These are phyloP conservation scores for Erucastrum elatum DNA, from an alignment of 345 rosid genomes.

Conservation along the genomic window DNA sequence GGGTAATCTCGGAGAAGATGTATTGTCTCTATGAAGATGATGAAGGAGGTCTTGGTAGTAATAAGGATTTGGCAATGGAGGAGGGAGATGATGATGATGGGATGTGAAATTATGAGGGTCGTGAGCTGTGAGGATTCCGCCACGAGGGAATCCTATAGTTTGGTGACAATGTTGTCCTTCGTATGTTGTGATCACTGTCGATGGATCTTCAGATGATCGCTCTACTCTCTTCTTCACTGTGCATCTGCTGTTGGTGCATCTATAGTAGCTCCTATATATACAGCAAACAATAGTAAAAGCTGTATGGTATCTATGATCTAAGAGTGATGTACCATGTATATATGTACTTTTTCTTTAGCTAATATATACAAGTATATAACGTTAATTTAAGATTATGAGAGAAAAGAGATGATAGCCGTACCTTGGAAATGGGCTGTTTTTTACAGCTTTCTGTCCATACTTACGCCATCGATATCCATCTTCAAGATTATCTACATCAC, in stretches of 20 bases:
- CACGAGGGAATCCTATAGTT: conserved; percentile 69
- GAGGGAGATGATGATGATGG: conserved; percentile 45
- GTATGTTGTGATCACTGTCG: conserved; percentile 83
- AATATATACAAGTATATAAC: background rate
- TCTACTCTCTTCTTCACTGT: conserved; percentile 98
- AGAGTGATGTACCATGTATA: background rate
- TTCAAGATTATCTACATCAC: conserved; percentile 94
- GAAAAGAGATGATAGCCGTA: conserved; percentile 9
- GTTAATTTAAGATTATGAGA: background rate
- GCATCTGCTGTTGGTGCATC: conserved; percentile 90
- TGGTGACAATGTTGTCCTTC: conserved; percentile 99
- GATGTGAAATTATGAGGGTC: conserved; percentile 51
- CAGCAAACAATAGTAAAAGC: background rate
- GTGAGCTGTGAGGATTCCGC: conserved; percentile 58
- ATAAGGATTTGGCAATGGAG: conserved; percentile 39
- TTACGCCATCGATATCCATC: conserved; percentile 94
- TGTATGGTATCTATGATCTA: background rate
- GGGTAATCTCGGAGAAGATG: conserved; percentile 32
- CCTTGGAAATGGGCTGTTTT: conserved; percentile 94
- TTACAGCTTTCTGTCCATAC: conserved; percentile 92
- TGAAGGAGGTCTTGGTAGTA: conserved; percentile 46
- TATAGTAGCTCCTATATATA: conserved; percentile 79
- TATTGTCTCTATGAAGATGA: conserved; percentile 46
- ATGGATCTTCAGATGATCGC: conserved; percentile 81
- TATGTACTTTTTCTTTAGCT: background rate